These are phyloP conservation scores for Evernia prunastri DNA, from an alignment of 495 filamentous ascomycete genomes.

Conservation along the genomic window DNA sequence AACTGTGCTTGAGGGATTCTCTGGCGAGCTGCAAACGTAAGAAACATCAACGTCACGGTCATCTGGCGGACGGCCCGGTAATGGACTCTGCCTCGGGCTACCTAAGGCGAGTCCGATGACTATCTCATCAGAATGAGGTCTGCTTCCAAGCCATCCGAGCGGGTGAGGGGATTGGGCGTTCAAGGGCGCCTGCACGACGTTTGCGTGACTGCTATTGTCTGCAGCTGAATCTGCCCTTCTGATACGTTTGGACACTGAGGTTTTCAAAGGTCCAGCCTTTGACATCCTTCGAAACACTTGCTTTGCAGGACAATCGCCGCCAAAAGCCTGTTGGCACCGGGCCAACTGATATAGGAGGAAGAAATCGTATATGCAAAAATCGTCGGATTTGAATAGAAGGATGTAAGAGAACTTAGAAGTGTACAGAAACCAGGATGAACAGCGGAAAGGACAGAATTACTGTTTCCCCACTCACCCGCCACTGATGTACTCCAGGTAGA, in stretches of 20 bases:
- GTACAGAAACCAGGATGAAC: not conserved
- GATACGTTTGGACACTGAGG: not conserved
- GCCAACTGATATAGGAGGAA: not conserved
- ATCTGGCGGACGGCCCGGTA: slow-evolving; percentile 23
- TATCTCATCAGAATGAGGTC: slow-evolving; percentile 26
- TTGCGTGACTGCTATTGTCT: not conserved
- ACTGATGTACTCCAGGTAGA: not conserved
- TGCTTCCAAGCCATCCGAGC: slow-evolving; percentile 5
- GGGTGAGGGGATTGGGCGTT: not conserved
- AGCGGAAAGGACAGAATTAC: not conserved
- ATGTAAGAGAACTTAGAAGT: not conserved
- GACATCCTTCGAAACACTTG: slow-evolving; percentile 9
- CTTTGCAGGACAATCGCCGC: not conserved
- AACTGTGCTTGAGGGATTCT: slow-evolving; percentile 16
- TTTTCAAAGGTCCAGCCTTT: slow-evolving; percentile 15
- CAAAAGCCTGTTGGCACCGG: not conserved
- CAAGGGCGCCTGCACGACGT: slow-evolving; percentile 2
- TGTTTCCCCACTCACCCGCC: not conserved
- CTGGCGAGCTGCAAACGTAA: slow-evolving; percentile 1
- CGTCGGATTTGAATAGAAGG: not conserved
- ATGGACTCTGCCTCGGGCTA: slow-evolving; percentile 39
- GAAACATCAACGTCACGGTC: slow-evolving; percentile 5
- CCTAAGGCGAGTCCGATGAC: slow-evolving; percentile 51
- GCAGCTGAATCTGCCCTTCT: not conserved
- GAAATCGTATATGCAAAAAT: not conserved